These are phyloP conservation scores for Lactarius psammicola DNA, from an alignment of 768 basidiomycete species.

Conservation along the genomic window DNA sequence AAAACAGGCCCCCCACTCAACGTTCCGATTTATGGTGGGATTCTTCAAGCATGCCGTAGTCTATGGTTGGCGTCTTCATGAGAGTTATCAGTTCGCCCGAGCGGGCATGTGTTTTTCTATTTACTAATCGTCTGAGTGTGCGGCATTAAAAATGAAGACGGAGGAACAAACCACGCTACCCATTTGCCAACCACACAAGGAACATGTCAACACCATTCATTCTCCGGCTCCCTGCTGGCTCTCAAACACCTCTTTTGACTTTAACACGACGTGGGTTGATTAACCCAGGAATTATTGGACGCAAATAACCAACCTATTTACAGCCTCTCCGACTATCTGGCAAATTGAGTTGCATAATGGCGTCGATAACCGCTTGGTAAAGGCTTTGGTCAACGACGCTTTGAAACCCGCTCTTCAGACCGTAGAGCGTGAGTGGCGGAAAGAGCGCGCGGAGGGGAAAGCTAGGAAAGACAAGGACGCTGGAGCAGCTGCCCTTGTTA, in stretches of 20 bases:
- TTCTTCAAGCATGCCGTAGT: not conserved
- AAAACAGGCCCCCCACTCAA: not conserved
- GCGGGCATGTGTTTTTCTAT: not conserved
- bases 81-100: no score
- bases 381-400: constrained; percentile 53
- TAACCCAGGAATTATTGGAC: not conserved
- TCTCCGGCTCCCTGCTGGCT: constrained; percentile 17
- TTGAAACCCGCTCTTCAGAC: constrained; percentile 68
- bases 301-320: not conserved
- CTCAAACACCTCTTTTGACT: constrained; percentile 41
- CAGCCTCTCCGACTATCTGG: constrained; percentile 65
- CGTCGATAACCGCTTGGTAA: constrained; percentile 66
- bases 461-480: constrained; percentile 43
- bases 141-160: not conserved
- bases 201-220: constrained; percentile 41
- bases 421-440: constrained; percentile 75
- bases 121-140: not conserved
- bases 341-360: constrained; percentile 80
- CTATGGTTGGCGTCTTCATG: no score
- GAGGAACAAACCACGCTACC: not conserved
- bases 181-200: not conserved
- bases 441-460: constrained; percentile 37
- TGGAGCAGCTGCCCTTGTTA: constrained; percentile 69
- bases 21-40: not conserved
- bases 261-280: constrained; percentile 58